phyloP scores from a whole-genome alignment of 2,329 filamentous ascomycete genomes.

The Fusarium buharicum region DNA sequence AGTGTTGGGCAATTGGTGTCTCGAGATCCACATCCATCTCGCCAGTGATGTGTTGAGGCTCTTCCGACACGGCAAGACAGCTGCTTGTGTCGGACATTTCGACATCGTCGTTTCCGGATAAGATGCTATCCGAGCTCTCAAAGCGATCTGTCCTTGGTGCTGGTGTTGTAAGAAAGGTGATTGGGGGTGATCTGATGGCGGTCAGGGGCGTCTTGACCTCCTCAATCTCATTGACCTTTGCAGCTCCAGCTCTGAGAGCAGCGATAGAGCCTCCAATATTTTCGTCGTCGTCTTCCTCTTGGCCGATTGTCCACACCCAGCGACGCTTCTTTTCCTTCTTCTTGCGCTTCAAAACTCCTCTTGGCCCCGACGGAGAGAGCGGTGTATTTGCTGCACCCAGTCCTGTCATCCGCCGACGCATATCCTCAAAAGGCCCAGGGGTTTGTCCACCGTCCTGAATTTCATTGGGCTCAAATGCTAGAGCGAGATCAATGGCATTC shows the following conservation, averaged over 20 bases:
- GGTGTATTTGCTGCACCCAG: slow-evolving; percentile 56
- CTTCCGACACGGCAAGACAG: slow-evolving; percentile 48
- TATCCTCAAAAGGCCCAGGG: slow-evolving; percentile 71
- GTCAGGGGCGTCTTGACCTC: slow-evolving; percentile 39
- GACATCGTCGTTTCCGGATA: slow-evolving; percentile 51
- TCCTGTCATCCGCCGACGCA: slow-evolving; percentile 66
- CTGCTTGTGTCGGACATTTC: slow-evolving; percentile 63
- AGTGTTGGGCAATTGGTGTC: slow-evolving; percentile 52
- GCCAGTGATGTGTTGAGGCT: slow-evolving; percentile 44
- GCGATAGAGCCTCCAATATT: slow-evolving; percentile 57
- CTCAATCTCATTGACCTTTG: slow-evolving; percentile 32
- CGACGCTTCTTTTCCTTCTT: slow-evolving; percentile 68
- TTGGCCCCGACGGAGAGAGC: slow-evolving; percentile 53
- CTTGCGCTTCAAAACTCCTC: slow-evolving; percentile 64
- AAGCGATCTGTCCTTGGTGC: slow-evolving; percentile 57
- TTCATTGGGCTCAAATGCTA: slow-evolving; percentile 64
- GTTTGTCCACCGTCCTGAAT: slow-evolving; percentile 70
- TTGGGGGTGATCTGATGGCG: slow-evolving; percentile 34
- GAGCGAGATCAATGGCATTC: slow-evolving; percentile 59
- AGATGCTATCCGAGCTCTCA: slow-evolving; percentile 30
- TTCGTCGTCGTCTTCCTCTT: slow-evolving; percentile 60
- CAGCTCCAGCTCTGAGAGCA: slow-evolving; percentile 51
- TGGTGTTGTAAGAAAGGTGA: slow-evolving; percentile 47
- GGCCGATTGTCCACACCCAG: slow-evolving; percentile 74
- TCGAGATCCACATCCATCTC: slow-evolving; percentile 52